Percentiles rank a stretch among this genome's conserved stretches.
phyloP scores from a whole-genome alignment of 2,329 filamentous ascomycete genomes.

The Aspergillus ochraceoroseus region DNA sequence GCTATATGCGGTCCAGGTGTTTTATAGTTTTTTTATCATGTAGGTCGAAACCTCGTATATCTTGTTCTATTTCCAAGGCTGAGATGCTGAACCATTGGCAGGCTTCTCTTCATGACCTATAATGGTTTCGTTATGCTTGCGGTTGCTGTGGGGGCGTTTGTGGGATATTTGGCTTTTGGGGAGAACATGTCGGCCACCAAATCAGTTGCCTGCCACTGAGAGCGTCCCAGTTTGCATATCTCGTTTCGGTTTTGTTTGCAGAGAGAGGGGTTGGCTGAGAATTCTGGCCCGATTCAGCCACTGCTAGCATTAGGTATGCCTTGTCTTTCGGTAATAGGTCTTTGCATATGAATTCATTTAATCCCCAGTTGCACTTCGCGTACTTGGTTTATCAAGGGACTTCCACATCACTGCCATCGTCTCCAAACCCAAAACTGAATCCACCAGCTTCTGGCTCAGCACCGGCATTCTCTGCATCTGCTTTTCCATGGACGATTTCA shows the following conservation, averaged over 20 bases:
- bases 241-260: background rate
- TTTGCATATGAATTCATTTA: conserved; percentile 3
- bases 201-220: conserved; percentile 83
- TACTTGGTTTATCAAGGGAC: conserved; percentile 36
- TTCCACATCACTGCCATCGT: conserved; percentile 52
- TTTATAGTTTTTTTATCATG: conserved; percentile 99
- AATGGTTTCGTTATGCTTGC: conserved; percentile 97
- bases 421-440: conserved; percentile 63
- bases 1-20: conserved; percentile 88
- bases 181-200: conserved; percentile 66
- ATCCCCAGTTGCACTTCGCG: conserved; percentile 2
- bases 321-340: conserved; percentile 3
- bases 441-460: conserved; percentile 36
- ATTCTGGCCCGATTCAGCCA: too few species aligned
- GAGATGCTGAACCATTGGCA: conserved; percentile 37
- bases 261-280: too few species aligned
- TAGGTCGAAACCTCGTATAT: conserved; percentile 55
- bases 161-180: conserved; percentile 82
- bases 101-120: conserved; percentile 99
- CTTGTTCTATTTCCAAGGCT: background rate
- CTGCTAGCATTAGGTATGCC: background rate
- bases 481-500: conserved; percentile 59
- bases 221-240: background rate
- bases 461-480: conserved; percentile 31
- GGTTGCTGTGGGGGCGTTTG: conserved; percentile 79